A percentile compares a stretch with the other conserved stretches of the same genome.
These are phyloP conservation scores for Carnegiea gigantea DNA, from an alignment of 179 eudicot species.

Conservation along the genomic window DNA sequence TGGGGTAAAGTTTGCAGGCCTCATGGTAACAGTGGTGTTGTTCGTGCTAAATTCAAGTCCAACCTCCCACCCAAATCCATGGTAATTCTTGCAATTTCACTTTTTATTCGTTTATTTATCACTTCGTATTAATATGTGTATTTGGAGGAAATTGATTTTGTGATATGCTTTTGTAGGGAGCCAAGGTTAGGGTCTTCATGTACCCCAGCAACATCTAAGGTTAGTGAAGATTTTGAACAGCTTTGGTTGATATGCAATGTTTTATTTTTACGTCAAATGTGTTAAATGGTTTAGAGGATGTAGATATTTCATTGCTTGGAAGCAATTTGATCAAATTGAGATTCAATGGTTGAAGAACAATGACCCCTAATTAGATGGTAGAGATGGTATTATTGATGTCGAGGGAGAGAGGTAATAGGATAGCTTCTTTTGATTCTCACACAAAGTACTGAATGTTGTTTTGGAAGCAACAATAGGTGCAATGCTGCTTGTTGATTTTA, in stretches of 20 bases:
- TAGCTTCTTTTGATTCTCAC: not conserved
- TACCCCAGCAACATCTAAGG: conserved; percentile 73
- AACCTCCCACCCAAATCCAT: conserved; percentile 90
- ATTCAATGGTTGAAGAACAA: not conserved
- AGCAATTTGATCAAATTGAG: too few species aligned
- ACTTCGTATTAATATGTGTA: not conserved
- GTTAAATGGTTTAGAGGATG: too few species aligned
- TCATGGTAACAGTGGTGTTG: conserved; percentile 86
- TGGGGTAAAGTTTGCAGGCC: conserved; percentile 84
- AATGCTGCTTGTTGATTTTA: too few species aligned
- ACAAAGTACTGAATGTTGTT: too few species aligned
- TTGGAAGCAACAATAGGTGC: too few species aligned
- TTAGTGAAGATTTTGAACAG: not conserved
- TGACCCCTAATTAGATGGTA: not conserved
- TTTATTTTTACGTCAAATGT: not conserved
- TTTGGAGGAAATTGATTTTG: not conserved
- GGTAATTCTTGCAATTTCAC: conserved; percentile 23
- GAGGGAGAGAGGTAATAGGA: not conserved
- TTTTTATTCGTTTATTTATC: too few species aligned
- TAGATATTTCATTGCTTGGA: too few species aligned
- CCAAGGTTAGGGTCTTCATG: conserved; percentile 72
- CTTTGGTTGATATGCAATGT: not conserved
- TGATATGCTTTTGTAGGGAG: conserved; percentile 35
- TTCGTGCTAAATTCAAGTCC: conserved; percentile 78
- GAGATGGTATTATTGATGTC: not conserved